Conservation (phyloP, 129 eudicot species). For the Flaveria linearis region DNA sequence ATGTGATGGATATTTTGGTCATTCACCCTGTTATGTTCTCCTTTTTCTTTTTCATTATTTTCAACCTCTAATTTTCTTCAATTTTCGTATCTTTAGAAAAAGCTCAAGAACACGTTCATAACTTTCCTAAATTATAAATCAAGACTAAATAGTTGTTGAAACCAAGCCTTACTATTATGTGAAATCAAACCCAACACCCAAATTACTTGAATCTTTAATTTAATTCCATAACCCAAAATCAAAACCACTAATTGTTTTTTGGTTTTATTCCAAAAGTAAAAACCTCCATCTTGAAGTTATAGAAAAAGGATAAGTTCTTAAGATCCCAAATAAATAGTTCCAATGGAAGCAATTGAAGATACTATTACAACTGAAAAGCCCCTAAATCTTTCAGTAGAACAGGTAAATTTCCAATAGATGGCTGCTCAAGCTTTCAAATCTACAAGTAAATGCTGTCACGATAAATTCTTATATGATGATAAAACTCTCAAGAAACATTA, state of each 20-base stretch:
- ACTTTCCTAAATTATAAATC: background rate
- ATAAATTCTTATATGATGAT: background rate
- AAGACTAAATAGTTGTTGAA: background rate
- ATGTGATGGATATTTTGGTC: background rate
- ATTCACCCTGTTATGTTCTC: background rate
- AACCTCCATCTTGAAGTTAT: background rate
- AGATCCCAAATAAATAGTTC: background rate
- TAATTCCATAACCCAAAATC: background rate
- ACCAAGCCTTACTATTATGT: background rate
- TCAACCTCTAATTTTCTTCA: background rate
- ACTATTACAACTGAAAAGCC: background rate
- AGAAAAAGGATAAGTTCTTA: background rate
- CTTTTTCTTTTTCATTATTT: background rate
- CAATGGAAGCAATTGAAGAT: background rate
- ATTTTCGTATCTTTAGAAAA: background rate
- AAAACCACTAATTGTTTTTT: background rate
- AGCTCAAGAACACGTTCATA: background rate
- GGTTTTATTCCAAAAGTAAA: background rate
- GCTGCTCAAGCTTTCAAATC: background rate
- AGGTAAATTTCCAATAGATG: background rate
- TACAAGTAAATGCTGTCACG: background rate
- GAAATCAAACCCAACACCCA: background rate
- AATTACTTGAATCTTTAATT: background rate
- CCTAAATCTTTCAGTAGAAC: background rate
- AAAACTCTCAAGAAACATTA: background rate